Base-by-base conservation (phyloP, 208 protist genomes). In the Entamoeba invadens region DNA sequence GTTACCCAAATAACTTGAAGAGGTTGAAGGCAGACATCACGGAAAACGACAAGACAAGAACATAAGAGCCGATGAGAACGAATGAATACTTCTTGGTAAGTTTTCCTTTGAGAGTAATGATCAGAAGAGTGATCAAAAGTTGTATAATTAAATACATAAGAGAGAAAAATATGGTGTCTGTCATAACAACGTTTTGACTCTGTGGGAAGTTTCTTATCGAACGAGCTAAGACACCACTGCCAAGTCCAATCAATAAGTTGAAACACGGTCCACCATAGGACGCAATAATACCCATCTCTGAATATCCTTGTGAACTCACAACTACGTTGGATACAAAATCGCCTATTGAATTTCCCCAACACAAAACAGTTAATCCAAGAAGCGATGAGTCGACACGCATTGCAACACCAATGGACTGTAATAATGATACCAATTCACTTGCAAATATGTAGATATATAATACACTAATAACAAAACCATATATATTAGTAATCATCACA, bases 331-430 rank as follows among this genome's bases (percentile, higher is more conserved):
- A 38, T 25, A 95, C 94, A 16, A 95, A n/a, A 77, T 96, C 95
- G 44, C 42, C 94, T 38, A 95, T 42, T 14, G 94, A 94, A 51
- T 95, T 95, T 46, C 95, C 95, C 45, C n/a, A 91, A 51, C 94
- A 93, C 42, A 96, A 44, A 38, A 95, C 93, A 14, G 94, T 95
- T 25, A 94, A 4, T 35, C 94, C 94, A 4, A 96, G 45, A 44
- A 95, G 38, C 31, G 93, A 45, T 31, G 45, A 21, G 45, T 47
- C 46, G 4, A 96, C 92, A 87, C 92, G 44, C 35, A 93, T 42
- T 4, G 94, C 4, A 44, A 94, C 25, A 68, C 95, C 95, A 31
- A 95, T 2, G 31, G 95, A 51, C 44, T 51, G 68, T 38, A 94
- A 38, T 2, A 95, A 10, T 42, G 57, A 38, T 21, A 95, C 94